Evolutionary conservation across 495 filamentous ascomycete genomes (phyloP), one percentile per base, ranked within the genome.

Genomic region (Tuber indicum): DNA sequence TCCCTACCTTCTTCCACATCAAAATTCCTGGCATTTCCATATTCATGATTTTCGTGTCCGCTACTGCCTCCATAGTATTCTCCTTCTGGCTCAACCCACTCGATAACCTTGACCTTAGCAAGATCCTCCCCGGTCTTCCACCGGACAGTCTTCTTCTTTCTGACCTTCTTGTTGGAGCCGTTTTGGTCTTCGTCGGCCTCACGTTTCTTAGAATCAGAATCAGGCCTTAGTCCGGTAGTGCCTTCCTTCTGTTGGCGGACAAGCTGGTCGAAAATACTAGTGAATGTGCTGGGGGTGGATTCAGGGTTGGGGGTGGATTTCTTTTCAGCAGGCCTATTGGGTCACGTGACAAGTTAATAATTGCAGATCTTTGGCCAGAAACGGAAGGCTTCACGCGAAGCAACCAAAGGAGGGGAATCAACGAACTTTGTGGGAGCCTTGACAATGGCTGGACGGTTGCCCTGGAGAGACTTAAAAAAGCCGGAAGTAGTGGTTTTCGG

Each of bases 41-140:
- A 83, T 72, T 78, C 77, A 58, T 83, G 82, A 41, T 82, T 83
- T 72, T 74, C 76, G 41, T 81, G 78, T 32, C 82, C 82, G 72
- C 77, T 81, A 43, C 82, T 82, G 42, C 82, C 82, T 74, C 82
- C 82, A 76, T 84, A 84, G 52, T 84, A 84, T 71, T 84, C 82
- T 21, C 82, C 82, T 69, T 83, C 82, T 21, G 82, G 82, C 76
- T 84, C 82, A 74, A 82, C 71, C 77, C 83, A 83, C 69, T 84
- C 82, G 58, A 84, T 79, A 39, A 83, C 70, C 72, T 83, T 82
- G 52, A 84, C 74, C n/a, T 82, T 77, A 32, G 79, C 79, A 14
- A 84, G 75, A 4, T 83, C 82, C 72, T 82, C 79, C 42, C 82
- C 82, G 4, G 82, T 83, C 75, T 84, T 84, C 82, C 82, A 84